Base-by-base conservation (phyloP, 352 stramenopile genomes). In the Globisporangium okanoganense region DNA sequence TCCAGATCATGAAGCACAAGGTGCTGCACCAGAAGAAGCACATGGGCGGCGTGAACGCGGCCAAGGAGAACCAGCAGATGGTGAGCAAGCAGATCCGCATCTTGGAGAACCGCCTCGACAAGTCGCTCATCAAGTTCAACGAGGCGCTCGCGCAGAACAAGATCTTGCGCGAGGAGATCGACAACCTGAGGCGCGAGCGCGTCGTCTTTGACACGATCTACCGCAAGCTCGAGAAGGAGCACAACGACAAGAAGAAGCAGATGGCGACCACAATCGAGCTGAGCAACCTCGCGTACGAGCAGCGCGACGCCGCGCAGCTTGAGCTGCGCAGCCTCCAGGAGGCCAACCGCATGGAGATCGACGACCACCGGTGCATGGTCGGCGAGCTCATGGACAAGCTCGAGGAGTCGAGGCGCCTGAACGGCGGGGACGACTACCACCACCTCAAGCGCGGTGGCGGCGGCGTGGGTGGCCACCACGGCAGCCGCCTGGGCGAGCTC, bases 91-190 rank as follows among this genome's bases (percentile, higher is more conserved):
- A 98, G 78, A 98, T 98, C 49, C 82, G 83, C 40, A 98, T 98
- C 52, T 73, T 99, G n/a, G 96, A 99, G 67, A 98, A 98, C 72
- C 84, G 93, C 1, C 78, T 99, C 41, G 95, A 99, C 75, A 98
- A 99, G 75, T 96, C 95, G 27, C 76, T 99, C 16, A 76, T 98
- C 33, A 98, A 98, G 70, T 99, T 98, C 61, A 99, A 99, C 70
- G 94, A 98, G 67, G 88, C 88, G 45, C 79, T 98, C 8, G 89
- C 92, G 14, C 75, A 94, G 36, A 98, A 98, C 70, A 98, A 98
- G 65, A 66, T 81, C 24, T 62, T 98, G 27, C 75, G 91, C 10
- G 80, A 97, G 65, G 78, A 98, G 54, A 98, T 98, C 66, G 94
- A 99, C 71, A 92, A 97, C 58, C 68, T 98, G 50, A 78, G 95